Base-by-base conservation (phyloP, 805 yeast genomes). In the Wickerhamomyces silvicola region DNA sequence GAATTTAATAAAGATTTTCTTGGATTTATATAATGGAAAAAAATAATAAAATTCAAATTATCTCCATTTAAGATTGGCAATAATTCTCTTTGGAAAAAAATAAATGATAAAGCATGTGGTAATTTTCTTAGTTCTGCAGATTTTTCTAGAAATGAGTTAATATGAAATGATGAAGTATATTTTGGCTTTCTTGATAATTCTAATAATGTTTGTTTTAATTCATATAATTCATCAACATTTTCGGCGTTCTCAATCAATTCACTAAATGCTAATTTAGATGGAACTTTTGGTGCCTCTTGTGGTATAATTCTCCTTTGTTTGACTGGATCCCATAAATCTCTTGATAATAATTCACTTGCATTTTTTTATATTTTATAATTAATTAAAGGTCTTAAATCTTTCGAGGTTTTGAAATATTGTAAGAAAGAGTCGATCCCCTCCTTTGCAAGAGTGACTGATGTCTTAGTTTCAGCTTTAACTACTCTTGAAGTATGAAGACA, bases 311-410 rank as follows among this genome's bases (percentile, higher is more conserved):
- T 57, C 16, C 45, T 36, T 27, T 54, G 52, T 1, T 59, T 53
- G 2, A 38, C 48, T 6, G 58, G 56, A 38, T 64, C 65, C 48
- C 60, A 60, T 21, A 62, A 27, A 38, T 62, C 67, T 58, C 62
- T 57, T 9, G 64, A 52, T 23, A 62, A 33, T 25, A 65, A 42
- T 30, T 45, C 56, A 18, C 59, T 52, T 3, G 65, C 56, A 39
- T 65, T 64, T 33, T 54, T 60, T 22, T 60, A 57, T 44, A 68
- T 59, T n/a, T n/a, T n/a, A n/a, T n/a, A n/a, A 43, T 65, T 64
- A 17, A 65, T 58, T 28, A 56, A 48, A 6, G 66, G 64, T 46
- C 58, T 61, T 19, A 60, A 31, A 3, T 47, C 35, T 26, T 45
- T 52, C 18, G 52, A 47, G 3, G 66, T 58, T 23, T 50, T 50